These are phyloP conservation scores for Chlamydomonas applanata DNA, from an alignment of 139 green algal species.

Conservation along the genomic window DNA sequence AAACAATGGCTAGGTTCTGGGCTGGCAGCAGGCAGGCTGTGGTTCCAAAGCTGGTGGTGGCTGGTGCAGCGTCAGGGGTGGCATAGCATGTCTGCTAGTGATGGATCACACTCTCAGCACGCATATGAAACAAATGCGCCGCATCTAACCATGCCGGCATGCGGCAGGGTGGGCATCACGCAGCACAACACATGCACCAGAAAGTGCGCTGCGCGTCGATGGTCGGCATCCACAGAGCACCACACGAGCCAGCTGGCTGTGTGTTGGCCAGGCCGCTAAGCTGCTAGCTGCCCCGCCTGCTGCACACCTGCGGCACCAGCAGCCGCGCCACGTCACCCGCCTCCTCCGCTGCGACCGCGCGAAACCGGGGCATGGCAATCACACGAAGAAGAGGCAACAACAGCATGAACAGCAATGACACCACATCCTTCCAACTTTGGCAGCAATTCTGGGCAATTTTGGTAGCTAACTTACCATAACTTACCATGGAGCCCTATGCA, in stretches of 20 bases:
- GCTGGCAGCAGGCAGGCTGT: background rate
- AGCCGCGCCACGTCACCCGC: constrained; percentile 64
- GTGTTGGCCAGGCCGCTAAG: background rate
- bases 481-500: too few species aligned
- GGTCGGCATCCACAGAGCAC: background rate
- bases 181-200: background rate
- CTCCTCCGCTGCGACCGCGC: constrained; percentile 56
- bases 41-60: background rate
- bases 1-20: background rate
- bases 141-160: too few species aligned
- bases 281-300: constrained; percentile 44
- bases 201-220: background rate
- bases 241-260: background rate
- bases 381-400: background rate
- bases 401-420: too few species aligned
- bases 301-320: constrained; percentile 81
- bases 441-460: too few species aligned
- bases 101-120: too few species aligned
- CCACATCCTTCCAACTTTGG: too few species aligned
- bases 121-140: too few species aligned
- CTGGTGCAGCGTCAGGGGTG: too few species aligned
- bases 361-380: background rate
- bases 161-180: too few species aligned
- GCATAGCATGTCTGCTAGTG: too few species aligned
- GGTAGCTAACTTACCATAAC: too few species aligned